Conservation (phyloP, 768 basidiomycete species). For the Sistotremastrum suecicum region DNA sequence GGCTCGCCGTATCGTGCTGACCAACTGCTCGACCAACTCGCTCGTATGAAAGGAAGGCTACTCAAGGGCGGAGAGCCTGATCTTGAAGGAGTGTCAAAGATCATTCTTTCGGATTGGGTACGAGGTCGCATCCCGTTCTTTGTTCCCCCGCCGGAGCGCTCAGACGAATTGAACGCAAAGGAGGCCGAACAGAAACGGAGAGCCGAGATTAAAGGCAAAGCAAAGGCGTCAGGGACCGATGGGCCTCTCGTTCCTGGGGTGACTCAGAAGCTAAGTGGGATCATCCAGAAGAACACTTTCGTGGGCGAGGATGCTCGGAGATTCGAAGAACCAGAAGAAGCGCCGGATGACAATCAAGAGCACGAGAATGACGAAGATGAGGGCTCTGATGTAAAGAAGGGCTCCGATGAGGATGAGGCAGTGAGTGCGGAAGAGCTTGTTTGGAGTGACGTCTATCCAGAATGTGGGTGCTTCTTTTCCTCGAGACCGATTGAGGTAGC, state of each 20-base stretch:
- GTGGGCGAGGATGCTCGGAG: conserved; percentile 69
- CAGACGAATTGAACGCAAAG: conserved; percentile 48
- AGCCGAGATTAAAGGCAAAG: conserved; percentile 39
- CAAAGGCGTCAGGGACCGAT: conserved; percentile 24
- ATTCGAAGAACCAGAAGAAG: conserved; percentile 35
- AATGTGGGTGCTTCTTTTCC: conserved; percentile 4
- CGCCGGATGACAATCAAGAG: conserved; percentile 13
- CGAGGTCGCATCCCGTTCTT: conserved; percentile 96
- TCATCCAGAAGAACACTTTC: conserved; percentile 82
- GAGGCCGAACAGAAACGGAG: conserved; percentile 24
- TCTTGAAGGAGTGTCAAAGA: conserved; percentile 83
- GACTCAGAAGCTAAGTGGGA: conserved; percentile 73
- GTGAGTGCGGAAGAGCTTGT: conserved; percentile 40
- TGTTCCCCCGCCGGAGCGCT: conserved; percentile 76
- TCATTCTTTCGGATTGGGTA: conserved; percentile 93
- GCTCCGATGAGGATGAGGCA: conserved; percentile 22
- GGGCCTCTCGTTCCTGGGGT: conserved; percentile 42
- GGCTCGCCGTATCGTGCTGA: conserved; percentile 59
- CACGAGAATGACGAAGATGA: conserved; percentile 18
- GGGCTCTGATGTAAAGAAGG: conserved; percentile 27
- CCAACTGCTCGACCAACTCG: conserved; percentile 70
- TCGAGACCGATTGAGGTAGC: conserved; percentile 13
- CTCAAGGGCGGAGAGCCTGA: conserved; percentile 94
- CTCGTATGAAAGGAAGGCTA: conserved; percentile 81
- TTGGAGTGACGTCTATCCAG: conserved; percentile 74